Evolutionary conservation across 2,329 filamentous ascomycete species (phyloP), one percentile per base, ranked within the genome.

Genomic region (Celoporthe dispersa): DNA sequence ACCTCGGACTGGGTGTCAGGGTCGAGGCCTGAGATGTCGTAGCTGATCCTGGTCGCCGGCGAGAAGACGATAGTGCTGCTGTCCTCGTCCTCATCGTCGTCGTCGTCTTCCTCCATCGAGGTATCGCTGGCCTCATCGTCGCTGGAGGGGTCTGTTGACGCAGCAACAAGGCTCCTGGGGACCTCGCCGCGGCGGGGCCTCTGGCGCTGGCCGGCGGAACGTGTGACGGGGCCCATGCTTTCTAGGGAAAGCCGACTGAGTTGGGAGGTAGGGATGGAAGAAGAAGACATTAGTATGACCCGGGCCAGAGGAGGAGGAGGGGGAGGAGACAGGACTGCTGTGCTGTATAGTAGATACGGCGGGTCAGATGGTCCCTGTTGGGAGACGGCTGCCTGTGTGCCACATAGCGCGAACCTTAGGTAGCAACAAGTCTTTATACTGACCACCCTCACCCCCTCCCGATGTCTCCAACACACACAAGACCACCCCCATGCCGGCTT

Each of bases 241-340:
- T 77, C 78, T 28, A 84, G 76, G 64, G 81, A 82, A 76, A 84
- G 81, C 76, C 78, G 77, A 75, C 79, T 80, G 73, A 84, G 77
- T 60, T 77, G 78, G 64, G 78, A 75, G 25, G 76, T 75, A 25
- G 79, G 77, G 77, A 79, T 78, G 82, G 81, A 72, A 68, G 77
- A 75, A 68, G 77, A 75, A 72, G 70, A 68, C 41, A 67, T 62
- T 37, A 62, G 48, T 62, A 61, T 19, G 25, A 48, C 51, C 31
- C 6, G 19, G 6, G 63, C 22, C 5, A 3, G 44, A 16, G 25
- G 22, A 57, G 31, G 14, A 22, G 22, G 25, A 3, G 4, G 44
- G 9, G 25, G n/a, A 44, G 33, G 16, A 14, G n/a, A 28, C 12
- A 44, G 44, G 22, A 48, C 44, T 48, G 19, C 44, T 48, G 33